Evolutionary conservation across 106 monocot genomes (phyloP), one percentile per base, ranked within the genome.

Genomic region (Apostasia shenzhenica): DNA sequence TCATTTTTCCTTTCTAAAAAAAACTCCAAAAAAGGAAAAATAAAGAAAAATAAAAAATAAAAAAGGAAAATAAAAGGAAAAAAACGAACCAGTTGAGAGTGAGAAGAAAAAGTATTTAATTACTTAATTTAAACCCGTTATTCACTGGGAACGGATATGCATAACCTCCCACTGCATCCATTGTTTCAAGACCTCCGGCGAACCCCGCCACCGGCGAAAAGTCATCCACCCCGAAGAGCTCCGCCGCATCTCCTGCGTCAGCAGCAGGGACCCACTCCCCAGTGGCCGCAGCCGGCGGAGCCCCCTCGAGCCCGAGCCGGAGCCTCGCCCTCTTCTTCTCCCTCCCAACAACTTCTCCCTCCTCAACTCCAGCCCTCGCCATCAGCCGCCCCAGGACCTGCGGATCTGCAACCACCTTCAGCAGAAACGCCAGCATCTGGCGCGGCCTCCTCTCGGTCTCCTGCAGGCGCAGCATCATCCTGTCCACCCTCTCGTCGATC

Each of bases 341-440:
- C 67, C 14, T 61, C 37, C 48, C 62, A n/a, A 62, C 8, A 0
- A 11, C 45, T 38, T 62, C 65, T 65, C 8, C 48, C 2, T 49
- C 65, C 5, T 43, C 48, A 14, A 65, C 4, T 48, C 65, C 65
- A 2, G 48, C 65, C 48, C 65, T 49, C 6, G 48, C 48, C 65
- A 45, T 65, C 65, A 87, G 56, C 12, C 74, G 61, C 53, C 11
- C 68, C 51, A 91, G 62, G 57, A 91, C 42, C 41, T 70, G 68
- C 2, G 88, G 83, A 55, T 89, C 81, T 7, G 76, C 79, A 8
- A 63, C 83, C 0, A 82, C 63, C 62, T 70, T 86, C 11, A 78
- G 37, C 45, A 93, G 73, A 74, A 93, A 89, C 0, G 79, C 70
- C 40, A 89, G 70, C 85, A 89, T 83, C 79, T 93, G 88, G 14